A percentile compares a stretch with the other conserved stretches of the same genome.
Conservation (phyloP, 2,329 filamentous ascomycete genomes). For the Cyphellophora europaea region DNA sequence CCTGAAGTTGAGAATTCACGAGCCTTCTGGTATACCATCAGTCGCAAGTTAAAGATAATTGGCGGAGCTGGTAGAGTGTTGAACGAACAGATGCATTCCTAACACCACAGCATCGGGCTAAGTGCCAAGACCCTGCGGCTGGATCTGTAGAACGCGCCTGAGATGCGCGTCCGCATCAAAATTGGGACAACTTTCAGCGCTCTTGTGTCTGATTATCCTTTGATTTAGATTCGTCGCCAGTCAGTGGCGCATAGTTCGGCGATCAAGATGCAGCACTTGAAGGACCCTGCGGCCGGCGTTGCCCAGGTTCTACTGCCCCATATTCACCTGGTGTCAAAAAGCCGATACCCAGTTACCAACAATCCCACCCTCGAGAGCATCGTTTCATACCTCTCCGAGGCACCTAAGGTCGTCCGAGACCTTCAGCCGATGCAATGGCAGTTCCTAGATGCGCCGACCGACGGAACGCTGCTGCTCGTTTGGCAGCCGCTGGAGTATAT, state of each 20-base stretch:
- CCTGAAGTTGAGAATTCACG: too few relatives aligned
- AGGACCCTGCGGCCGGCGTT: conserved; percentile 40
- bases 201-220: too few relatives aligned
- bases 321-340: conserved; percentile 79
- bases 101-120: too few relatives aligned
- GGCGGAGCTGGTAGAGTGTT: too few relatives aligned
- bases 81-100: too few relatives aligned
- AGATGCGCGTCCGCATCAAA: too few relatives aligned
- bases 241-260: conserved; percentile 4
- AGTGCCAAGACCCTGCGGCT: too few relatives aligned
- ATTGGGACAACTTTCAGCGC: too few relatives aligned
- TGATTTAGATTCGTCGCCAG: too few relatives aligned
- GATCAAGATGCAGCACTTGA: conserved; percentile 21
- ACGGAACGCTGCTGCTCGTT: conserved; percentile 73
- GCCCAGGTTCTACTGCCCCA: conserved; percentile 56
- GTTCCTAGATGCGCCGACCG: conserved; percentile 71
- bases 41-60: too few relatives aligned
- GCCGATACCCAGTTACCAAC: conserved; percentile 66
- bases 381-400: conserved; percentile 72
- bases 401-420: conserved; percentile 77
- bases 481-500: conserved; percentile 76
- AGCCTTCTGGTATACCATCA: too few relatives aligned
- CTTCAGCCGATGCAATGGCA: conserved; percentile 86
- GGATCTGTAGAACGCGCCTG: too few relatives aligned
- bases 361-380: conserved; percentile 67